Base-by-base conservation (phyloP, 2,329 filamentous ascomycete genomes). In the Arachnopeziza araneosa region DNA sequence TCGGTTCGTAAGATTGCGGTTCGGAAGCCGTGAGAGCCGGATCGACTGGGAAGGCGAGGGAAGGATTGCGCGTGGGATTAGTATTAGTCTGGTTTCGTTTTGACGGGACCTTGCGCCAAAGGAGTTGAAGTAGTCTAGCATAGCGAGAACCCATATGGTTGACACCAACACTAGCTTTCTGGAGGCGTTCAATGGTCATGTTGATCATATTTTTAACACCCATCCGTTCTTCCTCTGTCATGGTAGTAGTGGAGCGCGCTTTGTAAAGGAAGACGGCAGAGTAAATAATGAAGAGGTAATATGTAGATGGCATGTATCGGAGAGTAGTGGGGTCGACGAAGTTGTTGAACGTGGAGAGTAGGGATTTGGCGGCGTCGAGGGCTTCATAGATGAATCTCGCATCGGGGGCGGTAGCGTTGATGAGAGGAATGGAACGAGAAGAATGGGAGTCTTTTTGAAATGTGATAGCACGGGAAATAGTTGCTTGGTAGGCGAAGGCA, bases 401-500 rank as follows among this genome's bases (percentile, higher is more conserved):
- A 67, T 87, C 85, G 6, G 83, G 83, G 58, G 83, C 82, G 2
- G 86, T 76, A 59, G 84, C 81, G 54, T 69, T 67, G 50, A 71
- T 70, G 12, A 68, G 60, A 17, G 67, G 66, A 30, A 69, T 61
- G 17, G 64, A 58, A 10, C 66, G 62, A 52, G 64, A 66, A 75
- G 77, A 67, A 80, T 83, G 64, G 50, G 65, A 68, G 24, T 69
- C 65, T 36, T 66, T 64, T 51, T 69, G 66, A 24, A 64, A 66
- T 8, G 66, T 67, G 19, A 71, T 55, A 58, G 73, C 81, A 68
- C 79, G 81, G 66, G 74, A 83, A 55, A 82, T 83, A 0, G 86
- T 88, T 2, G 88, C 87, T 69, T 91, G 88, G 65, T 90, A 90
- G 1, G 87, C 88, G 69, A 90, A 91, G 0, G 88, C 87, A 60